These are phyloP conservation scores for Bipolaris sorokiniana DNA, from an alignment of 2,329 filamentous ascomycete species.

Conservation along the genomic window DNA sequence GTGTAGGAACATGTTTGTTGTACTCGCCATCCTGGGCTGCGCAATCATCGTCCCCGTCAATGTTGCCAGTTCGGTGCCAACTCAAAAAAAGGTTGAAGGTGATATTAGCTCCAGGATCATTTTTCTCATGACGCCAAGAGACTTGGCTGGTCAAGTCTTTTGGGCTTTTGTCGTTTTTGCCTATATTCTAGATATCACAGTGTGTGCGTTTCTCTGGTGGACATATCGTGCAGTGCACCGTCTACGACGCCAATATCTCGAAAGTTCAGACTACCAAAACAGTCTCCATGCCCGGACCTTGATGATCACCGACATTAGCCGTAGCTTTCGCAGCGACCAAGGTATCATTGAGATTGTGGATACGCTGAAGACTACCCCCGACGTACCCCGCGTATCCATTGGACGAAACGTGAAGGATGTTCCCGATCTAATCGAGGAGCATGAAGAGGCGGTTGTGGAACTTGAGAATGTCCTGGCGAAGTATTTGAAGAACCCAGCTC, in stretches of 20 bases:
- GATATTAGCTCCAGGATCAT: conserved; percentile 17
- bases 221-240: conserved; percentile 79
- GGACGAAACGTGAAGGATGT: conserved; percentile 92
- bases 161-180: conserved; percentile 67
- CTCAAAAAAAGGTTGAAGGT: conserved; percentile 18
- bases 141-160: conserved; percentile 56
- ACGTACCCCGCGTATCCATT: conserved; percentile 79
- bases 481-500: conserved; percentile 86
- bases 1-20: conserved; percentile 87
- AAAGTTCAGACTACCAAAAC: conserved; percentile 84
- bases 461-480: conserved; percentile 85
- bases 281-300: conserved; percentile 77
- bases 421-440: conserved; percentile 82
- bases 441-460: conserved; percentile 78
- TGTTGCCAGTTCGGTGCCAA: conserved; percentile 47
- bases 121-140: conserved; percentile 52
- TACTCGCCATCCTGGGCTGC: conserved; percentile 74
- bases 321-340: conserved; percentile 78
- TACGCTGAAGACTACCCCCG: conserved; percentile 75
- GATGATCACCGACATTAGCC: conserved; percentile 81
- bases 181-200: conserved; percentile 73
- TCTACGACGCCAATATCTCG: conserved; percentile 79
- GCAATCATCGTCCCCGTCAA: conserved; percentile 83
- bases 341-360: conserved; percentile 86
- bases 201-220: conserved; percentile 83